A percentile compares a stretch with the other conserved stretches of the same genome.
phyloP scores from a whole-genome alignment of 1,139 yeast species.

The Meyerozyma smithsonii region DNA sequence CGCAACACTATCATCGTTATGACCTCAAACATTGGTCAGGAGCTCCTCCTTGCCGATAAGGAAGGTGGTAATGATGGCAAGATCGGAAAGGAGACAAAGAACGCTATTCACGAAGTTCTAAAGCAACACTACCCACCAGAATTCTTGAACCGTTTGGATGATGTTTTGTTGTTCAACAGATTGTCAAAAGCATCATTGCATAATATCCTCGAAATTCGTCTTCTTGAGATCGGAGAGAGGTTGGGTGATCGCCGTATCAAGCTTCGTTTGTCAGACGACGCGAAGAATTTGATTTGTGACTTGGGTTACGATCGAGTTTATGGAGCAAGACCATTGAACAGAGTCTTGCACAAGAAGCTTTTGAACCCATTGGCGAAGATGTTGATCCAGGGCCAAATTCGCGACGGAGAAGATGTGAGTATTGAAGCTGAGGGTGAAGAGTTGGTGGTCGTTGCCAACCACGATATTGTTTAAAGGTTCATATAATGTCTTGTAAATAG shows the following conservation, averaged over 20 bases:
- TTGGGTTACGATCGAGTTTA: constrained; percentile 87
- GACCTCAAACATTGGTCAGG: constrained; percentile 97
- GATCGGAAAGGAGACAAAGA: constrained; percentile 45
- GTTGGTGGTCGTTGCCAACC: constrained; percentile 45
- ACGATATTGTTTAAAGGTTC: constrained; percentile 19
- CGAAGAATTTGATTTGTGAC: constrained; percentile 73
- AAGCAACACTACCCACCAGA: constrained; percentile 83
- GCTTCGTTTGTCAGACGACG: constrained; percentile 53
- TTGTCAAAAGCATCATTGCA: constrained; percentile 69
- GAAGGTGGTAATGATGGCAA: constrained; percentile 41
- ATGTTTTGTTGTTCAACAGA: constrained; percentile 83
- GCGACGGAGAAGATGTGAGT: constrained; percentile 61
- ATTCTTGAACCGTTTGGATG: constrained; percentile 90
- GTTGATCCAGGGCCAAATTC: constrained; percentile 74
- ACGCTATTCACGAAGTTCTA: constrained; percentile 61
- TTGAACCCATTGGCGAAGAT: constrained; percentile 83
- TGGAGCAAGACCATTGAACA: constrained; percentile 94
- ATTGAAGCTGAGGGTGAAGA: constrained; percentile 24
- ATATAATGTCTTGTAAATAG: background rate
- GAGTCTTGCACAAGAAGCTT: constrained; percentile 75
- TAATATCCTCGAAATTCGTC: constrained; percentile 77
- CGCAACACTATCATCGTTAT: constrained; percentile 92
- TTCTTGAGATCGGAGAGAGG: constrained; percentile 74
- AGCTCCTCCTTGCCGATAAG: constrained; percentile 63
- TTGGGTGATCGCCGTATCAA: constrained; percentile 74